Base-by-base conservation (phyloP, 148 eudicot species). In the Cornus controversa region DNA sequence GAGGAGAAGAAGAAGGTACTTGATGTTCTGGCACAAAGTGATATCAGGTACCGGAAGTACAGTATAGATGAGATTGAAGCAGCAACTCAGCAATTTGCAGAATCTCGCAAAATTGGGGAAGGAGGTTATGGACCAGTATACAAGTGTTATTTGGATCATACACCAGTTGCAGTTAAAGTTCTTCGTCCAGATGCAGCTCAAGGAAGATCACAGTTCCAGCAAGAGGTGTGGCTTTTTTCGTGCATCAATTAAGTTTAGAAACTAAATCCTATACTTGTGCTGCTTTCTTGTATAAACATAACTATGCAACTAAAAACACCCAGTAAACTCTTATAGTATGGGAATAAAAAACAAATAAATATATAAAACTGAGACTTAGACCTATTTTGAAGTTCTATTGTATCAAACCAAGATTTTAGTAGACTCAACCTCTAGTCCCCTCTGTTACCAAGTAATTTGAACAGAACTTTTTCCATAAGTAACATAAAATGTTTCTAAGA, bases 51-150 rank as follows among this genome's bases (percentile, higher is more conserved):
- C 78, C 86, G 98, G 77, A 87, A 71, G 71, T 93, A 91, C 73
- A 57, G 84, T 66, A 87, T 90, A 42, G 90, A 85, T 36, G 92
- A 93, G 29, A 91, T 93, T 15, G 94, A 93, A 80, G 70, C 62
- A 29, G 98, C 98, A 1, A 93, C 94, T 0, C 84, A 86, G 2
- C 72, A 75, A 78, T 91, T 93, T 65, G 45, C 90, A 1, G 88
- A 82, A 1, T 79, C 87, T 0, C 90, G 74, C 40, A 89, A 90
- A 82, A 85, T 93, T 16, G 98, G 98, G 22, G 94, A 91, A 86
- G 98, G 98, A 27, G 94, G 98, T 34, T 93, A 93, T 77, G 98
- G 98, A 27, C 98, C 98, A 0, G 98, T 93, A 9, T 93, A 80
- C 64, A 89, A 80, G 77, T 78, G 91, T 70, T 78, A 54, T 53